phyloP scores from a whole-genome alignment of 768 basidiomycete genomes.

The Hypsizygus marmoreus region DNA sequence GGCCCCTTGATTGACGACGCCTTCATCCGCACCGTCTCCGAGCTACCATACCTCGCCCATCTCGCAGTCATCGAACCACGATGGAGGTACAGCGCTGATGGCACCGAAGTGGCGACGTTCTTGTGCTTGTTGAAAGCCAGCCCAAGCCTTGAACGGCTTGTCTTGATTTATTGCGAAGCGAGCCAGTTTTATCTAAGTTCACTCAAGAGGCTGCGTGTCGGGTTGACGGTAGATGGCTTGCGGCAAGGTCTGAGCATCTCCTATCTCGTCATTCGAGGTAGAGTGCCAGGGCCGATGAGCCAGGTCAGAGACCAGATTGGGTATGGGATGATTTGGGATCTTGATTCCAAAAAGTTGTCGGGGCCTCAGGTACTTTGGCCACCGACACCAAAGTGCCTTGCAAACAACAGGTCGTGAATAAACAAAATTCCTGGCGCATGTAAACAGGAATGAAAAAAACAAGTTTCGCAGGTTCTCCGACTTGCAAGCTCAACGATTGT shows the following conservation, averaged over 20 bases:
- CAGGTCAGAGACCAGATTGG: slow-evolving; percentile 12
- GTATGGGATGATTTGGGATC: slow-evolving; percentile 9
- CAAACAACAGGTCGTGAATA: no score
- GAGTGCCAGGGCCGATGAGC: slow-evolving; percentile 5
- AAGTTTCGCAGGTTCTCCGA: no score
- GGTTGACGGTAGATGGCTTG: neutral
- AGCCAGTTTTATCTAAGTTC: slow-evolving; percentile 8
- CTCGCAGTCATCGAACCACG: slow-evolving; percentile 17
- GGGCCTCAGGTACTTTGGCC: neutral
- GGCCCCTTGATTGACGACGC: slow-evolving; percentile 12
- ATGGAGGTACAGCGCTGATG: slow-evolving; percentile 16
- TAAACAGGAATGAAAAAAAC: no score
- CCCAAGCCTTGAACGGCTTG: slow-evolving; percentile 7
- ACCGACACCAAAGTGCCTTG: neutral
- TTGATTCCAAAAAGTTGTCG: slow-evolving; percentile 4
- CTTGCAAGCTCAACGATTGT: no score
- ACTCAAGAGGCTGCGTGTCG: slow-evolving; percentile 11
- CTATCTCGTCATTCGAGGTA: slow-evolving; percentile 10
- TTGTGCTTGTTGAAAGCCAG: slow-evolving; percentile 8
- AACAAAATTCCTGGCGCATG: no score
- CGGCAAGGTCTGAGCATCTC: neutral
- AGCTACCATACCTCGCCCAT: slow-evolving; percentile 10
- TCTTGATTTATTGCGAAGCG: slow-evolving; percentile 15
- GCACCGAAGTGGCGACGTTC: slow-evolving; percentile 16
- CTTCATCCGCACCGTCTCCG: slow-evolving; percentile 9